A percentile compares a stretch with the other conserved stretches of the same genome.
Conservation (phyloP, 768 basidiomycete species). For the Phylloporus scabripes region DNA sequence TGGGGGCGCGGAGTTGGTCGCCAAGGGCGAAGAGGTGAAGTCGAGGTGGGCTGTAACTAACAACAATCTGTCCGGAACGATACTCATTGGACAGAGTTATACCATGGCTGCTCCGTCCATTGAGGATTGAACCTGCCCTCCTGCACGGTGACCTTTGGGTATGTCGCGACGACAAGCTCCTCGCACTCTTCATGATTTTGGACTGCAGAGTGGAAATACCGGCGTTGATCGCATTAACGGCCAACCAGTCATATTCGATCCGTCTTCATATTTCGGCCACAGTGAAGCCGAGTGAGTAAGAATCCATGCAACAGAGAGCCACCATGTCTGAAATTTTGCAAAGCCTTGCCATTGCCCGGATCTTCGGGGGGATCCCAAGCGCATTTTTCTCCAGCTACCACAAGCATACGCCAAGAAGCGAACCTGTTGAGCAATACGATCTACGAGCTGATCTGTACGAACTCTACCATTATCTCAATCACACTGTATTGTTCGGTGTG, state of each 20-base stretch:
- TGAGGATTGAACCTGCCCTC: conserved; percentile 60
- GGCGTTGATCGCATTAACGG: conserved; percentile 51
- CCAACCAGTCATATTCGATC: conserved; percentile 69
- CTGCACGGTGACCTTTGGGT: conserved; percentile 83
- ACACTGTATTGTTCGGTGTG: conserved; percentile 74
- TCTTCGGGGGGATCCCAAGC: conserved; percentile 70
- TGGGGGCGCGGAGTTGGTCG: conserved; percentile 41
- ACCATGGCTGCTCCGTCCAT: conserved; percentile 55
- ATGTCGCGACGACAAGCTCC: conserved; percentile 16
- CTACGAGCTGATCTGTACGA: conserved; percentile 67
- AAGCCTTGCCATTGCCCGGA: conserved; percentile 71
- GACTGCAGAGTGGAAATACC: conserved; percentile 61
- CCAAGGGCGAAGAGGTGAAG: conserved; percentile 47
- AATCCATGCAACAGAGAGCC: neutral
- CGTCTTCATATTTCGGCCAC: conserved; percentile 75
- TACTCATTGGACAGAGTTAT: conserved; percentile 50
- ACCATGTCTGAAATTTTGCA: conserved; percentile 3
- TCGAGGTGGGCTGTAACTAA: conserved; percentile 34
- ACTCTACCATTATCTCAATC: conserved; percentile 78
- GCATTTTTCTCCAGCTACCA: conserved; percentile 66
- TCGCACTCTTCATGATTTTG: conserved; percentile 1
- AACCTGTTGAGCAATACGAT: conserved; percentile 60
- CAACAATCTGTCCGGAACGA: neutral
- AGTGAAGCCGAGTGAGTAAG: conserved; percentile 70
- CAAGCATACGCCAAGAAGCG: conserved; percentile 52